Conservation (phyloP, 164 flowering plant genomes). For the Warburgia ugandensis region DNA sequence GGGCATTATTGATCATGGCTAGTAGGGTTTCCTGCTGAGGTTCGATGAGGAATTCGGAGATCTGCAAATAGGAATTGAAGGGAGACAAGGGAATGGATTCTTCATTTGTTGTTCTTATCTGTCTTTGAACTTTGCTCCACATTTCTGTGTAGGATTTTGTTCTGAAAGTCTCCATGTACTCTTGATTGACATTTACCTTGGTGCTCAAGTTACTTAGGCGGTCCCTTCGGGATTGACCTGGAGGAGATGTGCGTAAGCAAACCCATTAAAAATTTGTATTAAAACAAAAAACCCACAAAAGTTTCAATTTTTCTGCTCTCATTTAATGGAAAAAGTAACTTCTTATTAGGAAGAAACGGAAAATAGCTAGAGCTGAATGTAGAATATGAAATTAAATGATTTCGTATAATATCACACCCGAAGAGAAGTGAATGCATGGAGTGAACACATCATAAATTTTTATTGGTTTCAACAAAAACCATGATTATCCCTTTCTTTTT, state of each 20-base stretch:
- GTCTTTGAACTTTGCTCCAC: slow-evolving; percentile 44
- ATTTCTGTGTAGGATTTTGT: slow-evolving; percentile 69
- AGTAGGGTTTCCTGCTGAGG: slow-evolving; percentile 44
- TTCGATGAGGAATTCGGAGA: slow-evolving; percentile 41
- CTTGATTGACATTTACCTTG: slow-evolving; percentile 54
- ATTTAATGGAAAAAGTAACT: too few relatives aligned
- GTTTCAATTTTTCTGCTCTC: too few relatives aligned
- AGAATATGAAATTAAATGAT: background rate
- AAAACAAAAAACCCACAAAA: background rate
- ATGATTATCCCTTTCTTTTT: too few relatives aligned
- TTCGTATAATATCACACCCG: background rate
- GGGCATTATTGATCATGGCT: slow-evolving; percentile 18
- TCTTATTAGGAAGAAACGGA: background rate
- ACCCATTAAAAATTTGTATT: background rate
- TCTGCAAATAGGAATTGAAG: slow-evolving; percentile 8
- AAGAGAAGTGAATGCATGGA: too few relatives aligned
- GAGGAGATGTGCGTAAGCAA: background rate
- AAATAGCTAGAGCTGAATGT: background rate
- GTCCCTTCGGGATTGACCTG: slow-evolving; percentile 6
- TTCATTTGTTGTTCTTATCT: slow-evolving; percentile 10
- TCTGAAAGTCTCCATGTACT: slow-evolving; percentile 68
- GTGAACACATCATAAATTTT: too few relatives aligned
- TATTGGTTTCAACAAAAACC: too few relatives aligned
- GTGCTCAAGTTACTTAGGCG: slow-evolving; percentile 17
- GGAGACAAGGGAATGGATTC: slow-evolving; percentile 3